Base-by-base conservation (phyloP, 352 stramenopile species). In the Pythium brassicae region DNA sequence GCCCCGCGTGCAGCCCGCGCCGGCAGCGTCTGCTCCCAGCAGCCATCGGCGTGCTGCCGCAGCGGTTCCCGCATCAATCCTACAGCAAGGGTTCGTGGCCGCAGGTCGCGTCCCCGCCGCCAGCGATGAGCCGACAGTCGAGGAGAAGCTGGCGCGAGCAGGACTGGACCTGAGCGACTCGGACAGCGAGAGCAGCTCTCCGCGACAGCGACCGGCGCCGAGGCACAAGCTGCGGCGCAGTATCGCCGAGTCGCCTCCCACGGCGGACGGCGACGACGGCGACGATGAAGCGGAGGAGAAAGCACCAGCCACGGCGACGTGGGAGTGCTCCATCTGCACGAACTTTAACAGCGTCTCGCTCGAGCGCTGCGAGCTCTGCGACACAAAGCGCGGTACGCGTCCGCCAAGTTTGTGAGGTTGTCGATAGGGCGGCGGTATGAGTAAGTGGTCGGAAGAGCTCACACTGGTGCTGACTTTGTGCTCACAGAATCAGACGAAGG, bases 111-210 rank as follows among this genome's bases (percentile, higher is more conserved):
- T 48, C 46, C 34, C 55, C 50, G 40, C 68, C 23, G 32, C 39
- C 9, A 55, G 63, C 46, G 53, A 71, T 39, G 62, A 79, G 4
- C 23, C 20, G 1, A 40, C 22, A 6, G 66, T 78, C 26, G 68
- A 77, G 10, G 53, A 74, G 4, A 78, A 83, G 45, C 46, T 88
- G 46, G 68, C 65, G 27, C 67, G 66, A 50, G 78, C 72, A 42
- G 78, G 78, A 29, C 39, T 88, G 19, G 59, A 68, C 52, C 53
- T 85, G 15, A 88, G 74, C 47, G 74, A 85, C 37, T 81, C 78
- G 9, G 74, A 85, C 8, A 58, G 77, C 0, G 69, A 85, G 15
- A 46, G 62, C 1, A 46, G 68, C 39, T 20, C 39, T 22, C 11
- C 32, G 59, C 42, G 51, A 59, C 29, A 40, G 4, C 66, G 59